These are phyloP conservation scores for Irpex rosettiformis DNA, from an alignment of 1,284 basidiomycete genomes.

Conservation along the genomic window DNA sequence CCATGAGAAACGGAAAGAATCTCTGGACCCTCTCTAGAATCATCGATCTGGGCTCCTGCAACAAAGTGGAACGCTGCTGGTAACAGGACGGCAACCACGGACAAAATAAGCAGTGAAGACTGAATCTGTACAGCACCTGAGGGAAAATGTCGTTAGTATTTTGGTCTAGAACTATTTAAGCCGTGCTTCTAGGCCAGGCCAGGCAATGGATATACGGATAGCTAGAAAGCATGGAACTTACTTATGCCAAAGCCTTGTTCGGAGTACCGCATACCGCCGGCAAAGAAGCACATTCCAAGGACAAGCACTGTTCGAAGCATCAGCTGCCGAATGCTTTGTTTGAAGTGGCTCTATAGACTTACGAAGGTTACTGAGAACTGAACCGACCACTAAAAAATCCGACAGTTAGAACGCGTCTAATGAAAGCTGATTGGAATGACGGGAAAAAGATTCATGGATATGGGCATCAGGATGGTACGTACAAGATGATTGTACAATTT, in stretches of 20 bases:
- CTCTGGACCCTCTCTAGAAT: slow-evolving; percentile 35
- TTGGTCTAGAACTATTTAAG: too few relatives aligned
- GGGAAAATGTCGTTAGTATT: neutral
- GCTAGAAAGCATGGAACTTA: slow-evolving; percentile 30
- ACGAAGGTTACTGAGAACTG: slow-evolving; percentile 80
- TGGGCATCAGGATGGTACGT: slow-evolving; percentile 30
- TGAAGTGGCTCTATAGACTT: slow-evolving; percentile 21
- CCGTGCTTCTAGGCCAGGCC: too few relatives aligned
- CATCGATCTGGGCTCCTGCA: slow-evolving; percentile 22
- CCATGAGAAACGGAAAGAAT: slow-evolving; percentile 79
- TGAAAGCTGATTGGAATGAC: slow-evolving; percentile 19
- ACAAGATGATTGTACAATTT: slow-evolving; percentile 81
- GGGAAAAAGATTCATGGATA: slow-evolving; percentile 1
- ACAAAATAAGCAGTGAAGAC: slow-evolving; percentile 74
- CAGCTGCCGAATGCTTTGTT: neutral
- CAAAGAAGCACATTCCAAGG: slow-evolving; percentile 80
- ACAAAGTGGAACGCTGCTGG: slow-evolving; percentile 59
- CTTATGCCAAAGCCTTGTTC: slow-evolving; percentile 73
- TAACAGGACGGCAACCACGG: slow-evolving; percentile 77
- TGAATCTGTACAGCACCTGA: slow-evolving; percentile 76
- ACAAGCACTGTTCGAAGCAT: slow-evolving; percentile 56
- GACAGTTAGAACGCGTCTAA: too few relatives aligned
- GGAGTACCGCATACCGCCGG: slow-evolving; percentile 63
- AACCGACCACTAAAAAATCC: slow-evolving; percentile 68
- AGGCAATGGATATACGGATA: neutral